Evolutionary conservation across 148 eudicot species (phyloP).

Genomic region (Polygonum maritimum): DNA sequence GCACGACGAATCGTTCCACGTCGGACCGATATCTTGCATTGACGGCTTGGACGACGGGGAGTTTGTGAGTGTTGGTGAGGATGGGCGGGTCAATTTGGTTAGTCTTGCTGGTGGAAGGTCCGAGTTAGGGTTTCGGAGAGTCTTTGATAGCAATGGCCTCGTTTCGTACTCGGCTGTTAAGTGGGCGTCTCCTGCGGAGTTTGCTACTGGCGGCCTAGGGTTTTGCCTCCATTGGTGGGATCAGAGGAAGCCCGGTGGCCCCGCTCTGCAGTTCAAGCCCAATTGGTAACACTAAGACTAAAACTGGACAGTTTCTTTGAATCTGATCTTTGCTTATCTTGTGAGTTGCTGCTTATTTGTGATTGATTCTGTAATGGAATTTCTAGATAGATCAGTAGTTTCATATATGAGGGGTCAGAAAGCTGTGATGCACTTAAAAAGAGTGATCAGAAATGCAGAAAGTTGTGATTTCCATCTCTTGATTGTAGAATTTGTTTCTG

Average conservation of each 20-base stretch:
- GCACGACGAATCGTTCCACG: constrained; percentile 33
- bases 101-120: constrained; percentile 21
- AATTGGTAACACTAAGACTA: constrained; percentile 32
- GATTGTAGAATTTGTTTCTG: background rate
- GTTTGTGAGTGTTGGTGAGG: constrained; percentile 73
- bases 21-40: constrained; percentile 43
- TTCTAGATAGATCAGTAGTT: background rate
- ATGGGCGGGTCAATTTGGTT: constrained; percentile 81
- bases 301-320: background rate
- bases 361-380: background rate
- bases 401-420: background rate
- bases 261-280: constrained; percentile 57
- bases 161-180: constrained; percentile 50
- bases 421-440: background rate
- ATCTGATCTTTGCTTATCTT: background rate
- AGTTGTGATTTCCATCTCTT: background rate
- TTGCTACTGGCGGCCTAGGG: constrained; percentile 81
- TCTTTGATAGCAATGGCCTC: constrained; percentile 66
- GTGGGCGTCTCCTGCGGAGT: constrained; percentile 79
- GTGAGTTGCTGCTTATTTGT: background rate
- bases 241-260: constrained; percentile 59
- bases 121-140: constrained; percentile 20
- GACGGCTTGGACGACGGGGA: constrained; percentile 52
- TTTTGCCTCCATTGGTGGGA: constrained; percentile 92
- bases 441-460: background rate